Evolutionary conservation across 2,329 filamentous ascomycete species (phyloP), one percentile per base, ranked within the genome.

Genomic region (Colletotrichum sp.): DNA sequence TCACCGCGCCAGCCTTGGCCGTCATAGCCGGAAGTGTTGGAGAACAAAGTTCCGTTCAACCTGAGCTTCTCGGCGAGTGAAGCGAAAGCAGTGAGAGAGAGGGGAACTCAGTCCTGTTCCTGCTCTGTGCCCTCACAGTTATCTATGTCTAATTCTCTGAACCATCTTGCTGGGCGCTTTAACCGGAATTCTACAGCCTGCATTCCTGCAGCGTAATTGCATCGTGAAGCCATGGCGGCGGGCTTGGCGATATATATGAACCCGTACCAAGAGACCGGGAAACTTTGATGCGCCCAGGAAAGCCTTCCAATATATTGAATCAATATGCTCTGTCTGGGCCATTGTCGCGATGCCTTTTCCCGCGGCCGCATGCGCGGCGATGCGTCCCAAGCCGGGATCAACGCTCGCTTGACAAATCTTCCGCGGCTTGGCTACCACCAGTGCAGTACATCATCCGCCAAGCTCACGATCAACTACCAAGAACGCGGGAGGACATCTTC

Each of bases 391-490:
- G 57, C 73, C 18, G 59, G 73, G 73, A 76, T 76, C 70, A 76
- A 44, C 44, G 34, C 12, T 69, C 64, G 73, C 70, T 76, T 69
- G 70, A 73, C 39, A 68, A 69, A 76, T 68, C 21, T 28, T 68
- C 59, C 49, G 59, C 64, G 64, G 36, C 57, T 76, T 73, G 64
- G 57, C 70, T 59, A 44, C 21, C 26, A 24, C 26, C 13, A 30
- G 10, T 1, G 3, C 44, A 49, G 44, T 52, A 21, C 36, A 26
- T 34, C 21, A 44, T 21, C 44, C 32, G 73, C 73, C 73, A 76
- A 76, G 73, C 55, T 73, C 57, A 73, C 70, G 73, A 76, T 76
- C 70, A 64, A 57, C 70, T 49, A 76, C 64, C 70, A 68, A 76
- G 70, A 52, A 57, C 34, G 63, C 57, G 44, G 32, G 59, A 59